A percentile compares a stretch with the other conserved stretches of the same genome.
phyloP scores from a whole-genome alignment of 441 rosid genomes.

The Brassica hybrid region DNA sequence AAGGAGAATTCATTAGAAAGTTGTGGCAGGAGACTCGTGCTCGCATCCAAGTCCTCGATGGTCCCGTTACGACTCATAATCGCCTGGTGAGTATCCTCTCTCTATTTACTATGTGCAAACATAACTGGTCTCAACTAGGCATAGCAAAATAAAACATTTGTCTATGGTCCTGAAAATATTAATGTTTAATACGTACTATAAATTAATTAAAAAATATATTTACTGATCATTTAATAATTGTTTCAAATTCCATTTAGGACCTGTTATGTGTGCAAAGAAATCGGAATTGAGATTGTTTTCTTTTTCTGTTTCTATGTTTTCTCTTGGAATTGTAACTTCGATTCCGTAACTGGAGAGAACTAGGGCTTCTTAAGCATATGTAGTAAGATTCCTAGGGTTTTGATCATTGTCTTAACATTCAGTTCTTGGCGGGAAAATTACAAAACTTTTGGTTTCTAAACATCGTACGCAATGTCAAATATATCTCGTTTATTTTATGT shows the following conservation, averaged over 20 bases:
- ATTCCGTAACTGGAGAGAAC: slow-evolving; percentile 1
- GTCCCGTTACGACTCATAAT: slow-evolving; percentile 60
- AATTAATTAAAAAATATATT: no score
- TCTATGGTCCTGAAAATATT: no score
- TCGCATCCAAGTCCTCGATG: slow-evolving; percentile 85
- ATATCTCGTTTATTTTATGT: not conserved
- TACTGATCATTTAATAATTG: not conserved
- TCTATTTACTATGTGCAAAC: not conserved
- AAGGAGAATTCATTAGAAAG: slow-evolving; percentile 88
- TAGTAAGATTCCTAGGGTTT: not conserved
- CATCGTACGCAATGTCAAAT: not conserved
- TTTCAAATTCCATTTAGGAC: no score
- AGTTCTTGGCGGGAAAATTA: not conserved
- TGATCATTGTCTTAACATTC: not conserved
- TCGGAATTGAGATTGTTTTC: no score
- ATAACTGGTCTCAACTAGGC: not conserved
- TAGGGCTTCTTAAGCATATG: not conserved
- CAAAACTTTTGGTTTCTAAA: not conserved
- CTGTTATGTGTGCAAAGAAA: no score
- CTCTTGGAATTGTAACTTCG: not conserved
- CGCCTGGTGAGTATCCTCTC: slow-evolving; percentile 62
- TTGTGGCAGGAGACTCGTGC: slow-evolving; percentile 92
- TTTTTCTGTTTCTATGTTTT: not conserved
- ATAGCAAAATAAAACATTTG: no score
- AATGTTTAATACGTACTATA: no score